These are phyloP conservation scores for Emmonsiellopsis sp. DNA, from an alignment of 2,329 filamentous ascomycete genomes.

Conservation along the genomic window DNA sequence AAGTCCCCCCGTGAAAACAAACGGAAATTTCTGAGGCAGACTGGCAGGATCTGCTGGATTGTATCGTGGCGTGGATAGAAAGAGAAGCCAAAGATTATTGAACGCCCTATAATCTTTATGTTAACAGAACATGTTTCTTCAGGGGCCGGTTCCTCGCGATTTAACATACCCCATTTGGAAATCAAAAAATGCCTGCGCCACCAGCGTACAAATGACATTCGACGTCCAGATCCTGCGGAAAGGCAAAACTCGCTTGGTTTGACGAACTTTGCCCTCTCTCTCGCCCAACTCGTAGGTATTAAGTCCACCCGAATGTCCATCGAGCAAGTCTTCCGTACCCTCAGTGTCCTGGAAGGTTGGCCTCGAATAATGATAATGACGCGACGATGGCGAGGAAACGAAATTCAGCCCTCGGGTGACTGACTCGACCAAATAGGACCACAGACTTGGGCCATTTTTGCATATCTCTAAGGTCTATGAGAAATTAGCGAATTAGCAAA, in stretches of 20 bases:
- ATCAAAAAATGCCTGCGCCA: conserved; percentile 60
- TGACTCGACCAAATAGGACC: conserved; percentile 23
- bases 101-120: conserved; percentile 47
- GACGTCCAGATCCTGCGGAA: conserved; percentile 46
- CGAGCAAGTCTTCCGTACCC: conserved; percentile 22
- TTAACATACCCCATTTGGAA: conserved; percentile 51
- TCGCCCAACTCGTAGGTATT: conserved; percentile 30
- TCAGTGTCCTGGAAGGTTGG: conserved; percentile 28
- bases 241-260: conserved; percentile 34
- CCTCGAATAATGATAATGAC: conserved; percentile 23
- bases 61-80: conserved; percentile 62
- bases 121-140: neutral
- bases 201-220: conserved; percentile 47
- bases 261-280: conserved; percentile 21
- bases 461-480: conserved; percentile 40
- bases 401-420: conserved; percentile 18
- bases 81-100: conserved; percentile 67
- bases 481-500: neutral
- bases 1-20: conserved; percentile 59
- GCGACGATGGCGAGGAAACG: conserved; percentile 21
- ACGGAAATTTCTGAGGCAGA: conserved; percentile 40
- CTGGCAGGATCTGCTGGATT: conserved; percentile 28
- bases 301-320: conserved; percentile 21
- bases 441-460: conserved; percentile 38
- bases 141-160: neutral